Percentiles rank a stretch among this genome's conserved stretches.
Evolutionary conservation across 192 early-diverging fungal species (phyloP).

Genomic region (Podila epigama): DNA sequence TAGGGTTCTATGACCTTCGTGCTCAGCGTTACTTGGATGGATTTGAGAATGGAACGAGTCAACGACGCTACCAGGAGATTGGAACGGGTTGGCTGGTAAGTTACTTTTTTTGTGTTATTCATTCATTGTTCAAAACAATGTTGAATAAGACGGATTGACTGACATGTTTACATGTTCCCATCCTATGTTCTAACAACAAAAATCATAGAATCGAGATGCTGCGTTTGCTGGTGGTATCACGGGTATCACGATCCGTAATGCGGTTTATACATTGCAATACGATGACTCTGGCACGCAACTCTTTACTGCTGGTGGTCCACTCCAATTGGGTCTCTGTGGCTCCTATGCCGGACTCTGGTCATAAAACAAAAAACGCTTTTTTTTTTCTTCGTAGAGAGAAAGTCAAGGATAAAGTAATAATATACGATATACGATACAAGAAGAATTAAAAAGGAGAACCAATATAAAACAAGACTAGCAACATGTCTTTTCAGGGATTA

Average conservation of each 20-base stretch:
- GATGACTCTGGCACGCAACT: constrained; percentile 52
- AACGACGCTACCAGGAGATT: constrained; percentile 37
- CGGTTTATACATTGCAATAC: constrained; percentile 67
- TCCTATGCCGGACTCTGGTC: constrained; percentile 49
- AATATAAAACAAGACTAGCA: too few relatives aligned
- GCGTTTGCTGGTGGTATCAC: constrained; percentile 57
- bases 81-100: constrained; percentile 60
- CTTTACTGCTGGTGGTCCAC: constrained; percentile 72
- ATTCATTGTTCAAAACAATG: background rate
- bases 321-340: constrained; percentile 49
- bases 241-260: constrained; percentile 60
- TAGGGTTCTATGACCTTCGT: constrained; percentile 72
- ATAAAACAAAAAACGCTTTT: constrained; percentile 8
- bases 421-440: too few relatives aligned
- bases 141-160: background rate
- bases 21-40: constrained; percentile 58
- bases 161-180: background rate
- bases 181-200: background rate
- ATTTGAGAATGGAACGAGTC: constrained; percentile 15
- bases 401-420: too few relatives aligned
- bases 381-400: too few relatives aligned
- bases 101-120: background rate
- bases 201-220: constrained; percentile 48
- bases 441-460: too few relatives aligned
- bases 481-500: too few relatives aligned